phyloP scores from a whole-genome alignment of 2,329 filamentous ascomycete genomes.

The Penicillium vulpinum region DNA sequence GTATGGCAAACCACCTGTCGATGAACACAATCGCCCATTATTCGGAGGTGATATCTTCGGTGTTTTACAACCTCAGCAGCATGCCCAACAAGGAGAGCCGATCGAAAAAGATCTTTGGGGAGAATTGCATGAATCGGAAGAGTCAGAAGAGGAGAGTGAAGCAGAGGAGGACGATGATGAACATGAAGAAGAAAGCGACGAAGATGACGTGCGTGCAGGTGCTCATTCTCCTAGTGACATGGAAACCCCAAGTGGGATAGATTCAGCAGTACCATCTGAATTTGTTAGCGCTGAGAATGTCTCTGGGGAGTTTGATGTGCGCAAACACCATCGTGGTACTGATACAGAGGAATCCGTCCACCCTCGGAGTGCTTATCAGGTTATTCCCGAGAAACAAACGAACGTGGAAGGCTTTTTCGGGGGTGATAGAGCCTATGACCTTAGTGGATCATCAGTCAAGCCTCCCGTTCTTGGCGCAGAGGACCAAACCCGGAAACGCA shows the following conservation, averaged over 20 bases:
- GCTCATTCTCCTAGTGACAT: slow-evolving; percentile 73
- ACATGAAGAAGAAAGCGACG: slow-evolving; percentile 47
- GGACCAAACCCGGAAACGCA: slow-evolving; percentile 75
- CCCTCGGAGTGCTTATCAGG: slow-evolving; percentile 79
- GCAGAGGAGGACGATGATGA: slow-evolving; percentile 64
- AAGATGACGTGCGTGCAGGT: slow-evolving; percentile 63
- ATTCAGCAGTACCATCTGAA: slow-evolving; percentile 78
- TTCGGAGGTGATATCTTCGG: slow-evolving; percentile 96
- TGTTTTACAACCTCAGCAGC: slow-evolving; percentile 63
- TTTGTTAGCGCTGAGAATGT: slow-evolving; percentile 73
- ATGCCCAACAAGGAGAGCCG: slow-evolving; percentile 68
- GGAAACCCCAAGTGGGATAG: slow-evolving; percentile 78
- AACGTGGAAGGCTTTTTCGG: slow-evolving; percentile 92
- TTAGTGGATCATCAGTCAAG: slow-evolving; percentile 61
- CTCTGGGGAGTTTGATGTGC: slow-evolving; percentile 83
- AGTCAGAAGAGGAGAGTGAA: slow-evolving; percentile 67
- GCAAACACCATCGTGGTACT: slow-evolving; percentile 79
- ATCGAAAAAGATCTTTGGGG: slow-evolving; percentile 90
- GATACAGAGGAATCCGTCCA: slow-evolving; percentile 79
- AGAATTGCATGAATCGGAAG: slow-evolving; percentile 78
- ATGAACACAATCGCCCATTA: slow-evolving; percentile 86
- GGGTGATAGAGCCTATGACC: slow-evolving; percentile 88
- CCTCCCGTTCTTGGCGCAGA: slow-evolving; percentile 78
- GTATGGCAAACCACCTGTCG: slow-evolving; percentile 92
- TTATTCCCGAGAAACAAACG: slow-evolving; percentile 85